A percentile compares a stretch with the other conserved stretches of the same genome.
Conservation (phyloP, 345 rosid species). For the Mangifera indica region DNA sequence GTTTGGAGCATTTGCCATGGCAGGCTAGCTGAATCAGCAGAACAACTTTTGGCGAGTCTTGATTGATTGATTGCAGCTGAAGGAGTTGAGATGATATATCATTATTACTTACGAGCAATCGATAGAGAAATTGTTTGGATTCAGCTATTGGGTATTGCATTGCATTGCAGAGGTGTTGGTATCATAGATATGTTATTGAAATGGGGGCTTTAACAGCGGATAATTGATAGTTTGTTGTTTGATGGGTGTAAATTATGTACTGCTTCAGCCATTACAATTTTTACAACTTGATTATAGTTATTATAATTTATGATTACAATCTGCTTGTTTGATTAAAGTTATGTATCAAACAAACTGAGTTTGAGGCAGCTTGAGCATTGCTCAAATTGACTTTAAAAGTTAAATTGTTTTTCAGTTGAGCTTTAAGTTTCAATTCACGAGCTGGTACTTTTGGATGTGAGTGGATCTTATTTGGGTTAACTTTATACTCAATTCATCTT, state of each 20-base stretch:
- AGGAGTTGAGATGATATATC: neutral
- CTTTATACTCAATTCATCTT: too few relatives aligned
- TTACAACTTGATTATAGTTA: constrained; percentile 14
- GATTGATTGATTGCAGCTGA: neutral
- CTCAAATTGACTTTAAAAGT: too few relatives aligned
- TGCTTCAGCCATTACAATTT: constrained; percentile 11
- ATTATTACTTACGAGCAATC: neutral
- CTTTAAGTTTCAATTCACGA: too few relatives aligned
- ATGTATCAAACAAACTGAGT: too few relatives aligned
- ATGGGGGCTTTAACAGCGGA: neutral
- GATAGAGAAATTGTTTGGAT: neutral
- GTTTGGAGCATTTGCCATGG: too few relatives aligned
- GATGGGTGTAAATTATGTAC: constrained; percentile 15
- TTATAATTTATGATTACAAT: constrained; percentile 6
- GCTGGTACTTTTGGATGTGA: neutral
- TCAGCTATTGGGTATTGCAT: neutral
- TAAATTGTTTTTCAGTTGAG: too few relatives aligned
- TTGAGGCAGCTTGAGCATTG: too few relatives aligned
- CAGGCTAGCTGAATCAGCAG: constrained; percentile 19
- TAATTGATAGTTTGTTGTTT: constrained; percentile 18
- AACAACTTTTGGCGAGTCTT: neutral
- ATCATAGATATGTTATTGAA: neutral
- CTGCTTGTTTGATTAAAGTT: neutral
- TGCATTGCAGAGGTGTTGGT: neutral
- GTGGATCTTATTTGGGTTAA: too few relatives aligned